Percentiles rank a stretch among this genome's conserved stretches.
phyloP scores from a whole-genome alignment of 306 rosid species.

The Rosa rugosa region DNA sequence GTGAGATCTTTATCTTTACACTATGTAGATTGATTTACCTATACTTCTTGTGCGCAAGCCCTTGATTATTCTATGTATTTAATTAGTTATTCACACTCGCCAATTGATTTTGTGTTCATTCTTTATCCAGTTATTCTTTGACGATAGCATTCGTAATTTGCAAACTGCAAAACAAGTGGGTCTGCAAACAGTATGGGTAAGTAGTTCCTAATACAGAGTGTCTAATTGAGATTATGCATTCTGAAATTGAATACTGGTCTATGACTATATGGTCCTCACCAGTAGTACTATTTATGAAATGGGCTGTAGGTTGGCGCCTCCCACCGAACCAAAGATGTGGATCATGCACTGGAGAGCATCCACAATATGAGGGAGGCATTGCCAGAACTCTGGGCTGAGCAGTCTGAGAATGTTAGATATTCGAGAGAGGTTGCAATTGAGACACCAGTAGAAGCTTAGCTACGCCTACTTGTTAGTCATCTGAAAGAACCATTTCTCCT shows the following conservation, averaged over 20 bases:
- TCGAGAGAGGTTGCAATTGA: conserved; percentile 58
- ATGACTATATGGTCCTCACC: not conserved
- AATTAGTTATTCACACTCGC: not conserved
- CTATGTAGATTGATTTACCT: not conserved
- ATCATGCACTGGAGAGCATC: conserved; percentile 84
- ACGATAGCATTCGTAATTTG: conserved; percentile 69
- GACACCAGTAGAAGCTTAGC: conserved; percentile 67
- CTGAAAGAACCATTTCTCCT: not conserved
- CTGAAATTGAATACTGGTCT: not conserved
- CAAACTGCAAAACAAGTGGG: conserved; percentile 56
- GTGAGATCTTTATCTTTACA: conserved; percentile 40
- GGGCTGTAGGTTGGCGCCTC: conserved; percentile 68
- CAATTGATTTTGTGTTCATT: not conserved
- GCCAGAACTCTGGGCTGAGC: conserved; percentile 83
- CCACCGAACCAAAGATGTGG: conserved; percentile 44
- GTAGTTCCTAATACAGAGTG: conserved; percentile 22
- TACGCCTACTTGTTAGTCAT: not conserved
- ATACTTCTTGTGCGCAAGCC: not conserved
- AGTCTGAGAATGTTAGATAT: conserved; percentile 35
- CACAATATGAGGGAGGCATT: conserved; percentile 83
- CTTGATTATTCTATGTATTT: not conserved
- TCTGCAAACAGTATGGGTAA: conserved; percentile 72
- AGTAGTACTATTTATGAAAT: not conserved
- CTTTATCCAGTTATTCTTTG: conserved; percentile 70
- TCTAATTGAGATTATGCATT: not conserved